Evolutionary conservation across 1,284 basidiomycete species (phyloP).

Genomic region (Sporisorium iseilematis-ciliati): DNA sequence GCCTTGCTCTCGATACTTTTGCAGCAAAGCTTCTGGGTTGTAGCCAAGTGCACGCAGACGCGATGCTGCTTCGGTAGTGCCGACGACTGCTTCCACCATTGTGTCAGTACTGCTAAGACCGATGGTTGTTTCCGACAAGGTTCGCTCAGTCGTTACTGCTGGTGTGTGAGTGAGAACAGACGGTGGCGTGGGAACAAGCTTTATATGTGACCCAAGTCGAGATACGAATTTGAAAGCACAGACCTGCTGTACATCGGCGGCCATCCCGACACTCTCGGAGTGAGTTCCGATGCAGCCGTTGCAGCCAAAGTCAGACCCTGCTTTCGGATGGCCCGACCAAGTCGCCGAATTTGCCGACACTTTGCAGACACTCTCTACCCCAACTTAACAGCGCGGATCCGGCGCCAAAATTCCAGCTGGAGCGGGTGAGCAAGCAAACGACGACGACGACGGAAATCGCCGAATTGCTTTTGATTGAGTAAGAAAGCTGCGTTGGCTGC

Average conservation of each 20-base stretch:
- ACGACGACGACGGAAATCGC: background rate
- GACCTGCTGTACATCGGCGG: conserved; percentile 1
- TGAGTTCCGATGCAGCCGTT: conserved; percentile 2
- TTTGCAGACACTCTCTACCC: background rate
- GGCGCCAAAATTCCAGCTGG: background rate
- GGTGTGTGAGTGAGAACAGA: background rate
- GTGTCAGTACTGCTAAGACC: background rate
- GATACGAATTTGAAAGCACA: background rate
- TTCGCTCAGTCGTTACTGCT: background rate
- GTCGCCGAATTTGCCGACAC: conserved; percentile 33
- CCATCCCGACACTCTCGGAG: conserved; percentile 3
- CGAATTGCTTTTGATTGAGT: conserved; percentile 7
- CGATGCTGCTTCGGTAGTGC: conserved; percentile 11
- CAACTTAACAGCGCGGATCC: background rate
- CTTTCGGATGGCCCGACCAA: background rate
- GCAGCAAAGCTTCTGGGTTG: conserved; percentile 34
- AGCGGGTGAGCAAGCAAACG: background rate
- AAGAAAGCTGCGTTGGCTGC: too few relatives aligned
- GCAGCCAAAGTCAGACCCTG: background rate
- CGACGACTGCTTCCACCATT: conserved; percentile 4
- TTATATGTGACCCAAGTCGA: background rate
- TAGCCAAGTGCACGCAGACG: conserved; percentile 31
- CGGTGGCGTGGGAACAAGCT: too few relatives aligned
- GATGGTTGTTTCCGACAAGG: background rate
- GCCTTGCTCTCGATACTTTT: conserved; percentile 77